Evolutionary conservation across 2,329 filamentous ascomycete genomes (phyloP).

Genomic region (Hymenoscyphus occultus): DNA sequence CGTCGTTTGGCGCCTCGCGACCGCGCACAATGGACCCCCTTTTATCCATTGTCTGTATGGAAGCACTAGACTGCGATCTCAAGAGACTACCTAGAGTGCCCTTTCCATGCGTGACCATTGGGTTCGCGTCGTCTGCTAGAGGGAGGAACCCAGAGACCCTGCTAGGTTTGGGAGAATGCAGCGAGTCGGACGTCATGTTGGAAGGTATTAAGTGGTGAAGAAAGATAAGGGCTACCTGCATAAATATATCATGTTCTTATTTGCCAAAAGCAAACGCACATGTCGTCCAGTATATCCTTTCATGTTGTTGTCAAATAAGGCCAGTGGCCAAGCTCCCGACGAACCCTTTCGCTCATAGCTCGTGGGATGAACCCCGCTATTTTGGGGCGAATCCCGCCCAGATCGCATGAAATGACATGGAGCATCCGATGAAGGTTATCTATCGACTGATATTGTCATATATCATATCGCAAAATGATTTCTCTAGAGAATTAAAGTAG

Average conservation of each 20-base stretch:
- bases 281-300: not conserved
- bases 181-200: slow-evolving; percentile 19
- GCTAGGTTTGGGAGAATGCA: slow-evolving; percentile 25
- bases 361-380: not conserved
- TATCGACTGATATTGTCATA: too few species aligned
- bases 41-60: slow-evolving; percentile 24
- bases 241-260: not conserved
- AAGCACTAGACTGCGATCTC: slow-evolving; percentile 31
- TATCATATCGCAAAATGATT: too few species aligned
- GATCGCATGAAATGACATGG: not conserved
- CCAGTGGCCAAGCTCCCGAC: not conserved
- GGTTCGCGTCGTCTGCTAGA: slow-evolving; percentile 31
- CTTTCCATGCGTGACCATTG: slow-evolving; percentile 34
- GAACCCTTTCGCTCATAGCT: not conserved
- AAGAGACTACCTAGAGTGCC: slow-evolving; percentile 33
- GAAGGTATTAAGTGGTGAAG: not conserved
- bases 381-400: not conserved
- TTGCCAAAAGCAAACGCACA: not conserved
- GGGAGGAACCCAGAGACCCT: slow-evolving; percentile 30
- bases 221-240: not conserved
- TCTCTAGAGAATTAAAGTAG: too few species aligned
- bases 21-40: slow-evolving; percentile 22
- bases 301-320: not conserved
- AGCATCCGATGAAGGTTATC: not conserved
- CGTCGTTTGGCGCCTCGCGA: slow-evolving; percentile 29